A percentile compares a stretch with the other conserved stretches of the same genome.
Evolutionary conservation across 257 asterid genomes (phyloP).

Genomic region (Mentha longifolia): DNA sequence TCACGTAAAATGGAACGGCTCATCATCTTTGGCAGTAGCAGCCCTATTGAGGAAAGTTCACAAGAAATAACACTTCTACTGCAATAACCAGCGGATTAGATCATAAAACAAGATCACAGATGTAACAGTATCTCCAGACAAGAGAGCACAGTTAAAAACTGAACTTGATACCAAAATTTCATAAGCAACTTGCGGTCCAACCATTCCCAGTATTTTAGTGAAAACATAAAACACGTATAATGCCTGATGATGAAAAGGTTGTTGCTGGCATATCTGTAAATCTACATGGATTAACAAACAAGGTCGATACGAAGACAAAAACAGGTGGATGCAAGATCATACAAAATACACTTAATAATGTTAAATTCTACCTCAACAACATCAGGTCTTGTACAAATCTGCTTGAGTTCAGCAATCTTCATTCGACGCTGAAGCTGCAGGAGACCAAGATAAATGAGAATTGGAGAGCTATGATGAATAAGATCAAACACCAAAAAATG

Average conservation of each 20-base stretch:
- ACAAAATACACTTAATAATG: not conserved
- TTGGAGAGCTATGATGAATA: not conserved
- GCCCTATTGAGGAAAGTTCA: not conserved
- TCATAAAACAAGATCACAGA: not conserved
- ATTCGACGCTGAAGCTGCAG: slow-evolving; percentile 86
- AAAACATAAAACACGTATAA: not conserved
- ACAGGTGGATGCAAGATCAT: slow-evolving; percentile 1
- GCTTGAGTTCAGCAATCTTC: slow-evolving; percentile 94
- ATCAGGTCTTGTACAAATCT: slow-evolving; percentile 79
- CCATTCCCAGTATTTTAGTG: too few species aligned
- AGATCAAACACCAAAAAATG: not conserved
- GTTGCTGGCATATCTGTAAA: not conserved
- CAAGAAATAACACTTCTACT: not conserved
- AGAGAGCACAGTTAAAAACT: not conserved
- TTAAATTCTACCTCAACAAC: slow-evolving; percentile 79
- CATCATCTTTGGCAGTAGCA: not conserved
- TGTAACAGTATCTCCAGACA: not conserved
- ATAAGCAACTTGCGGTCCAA: too few species aligned
- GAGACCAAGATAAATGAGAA: slow-evolving; percentile 29
- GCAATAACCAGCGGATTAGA: not conserved
- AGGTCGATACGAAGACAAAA: not conserved
- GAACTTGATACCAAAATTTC: too few species aligned
- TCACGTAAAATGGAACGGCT: not conserved
- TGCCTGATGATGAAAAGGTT: not conserved
- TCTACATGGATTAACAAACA: not conserved